Evolutionary conservation across 495 filamentous ascomycete species (phyloP).

Genomic region (Daldinia decipiens): DNA sequence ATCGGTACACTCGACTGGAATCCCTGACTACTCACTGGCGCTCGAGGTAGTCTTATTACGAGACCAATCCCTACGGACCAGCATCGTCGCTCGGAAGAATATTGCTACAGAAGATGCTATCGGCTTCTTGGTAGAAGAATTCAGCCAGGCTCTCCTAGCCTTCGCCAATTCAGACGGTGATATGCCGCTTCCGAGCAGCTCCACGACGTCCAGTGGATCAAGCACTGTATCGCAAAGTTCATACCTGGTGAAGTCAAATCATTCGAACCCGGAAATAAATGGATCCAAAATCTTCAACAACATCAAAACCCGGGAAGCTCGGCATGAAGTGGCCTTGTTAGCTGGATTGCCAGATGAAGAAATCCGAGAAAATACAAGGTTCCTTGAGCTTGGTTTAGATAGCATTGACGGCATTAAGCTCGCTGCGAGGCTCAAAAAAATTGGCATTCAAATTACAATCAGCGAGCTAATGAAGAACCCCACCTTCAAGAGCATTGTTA

Average conservation of each 20-base stretch:
- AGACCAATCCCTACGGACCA: constrained; percentile 59
- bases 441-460: constrained; percentile 68
- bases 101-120: constrained; percentile 49
- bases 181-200: neutral
- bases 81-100: constrained; percentile 63
- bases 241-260: neutral
- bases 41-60: constrained; percentile 70
- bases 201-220: neutral
- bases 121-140: constrained; percentile 51
- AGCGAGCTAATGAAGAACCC: constrained; percentile 75
- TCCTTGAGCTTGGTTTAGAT: constrained; percentile 73
- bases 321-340: constrained; percentile 68
- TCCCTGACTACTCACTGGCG: constrained; percentile 76
- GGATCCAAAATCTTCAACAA: constrained; percentile 64
- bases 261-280: neutral
- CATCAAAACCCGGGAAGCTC: constrained; percentile 58
- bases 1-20: constrained; percentile 56
- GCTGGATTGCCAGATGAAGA: constrained; percentile 60
- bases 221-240: neutral
- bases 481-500: constrained; percentile 66
- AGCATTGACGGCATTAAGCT: constrained; percentile 77
- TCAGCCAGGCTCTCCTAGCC: constrained; percentile 49
- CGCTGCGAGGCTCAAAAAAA: constrained; percentile 68
- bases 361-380: constrained; percentile 64
- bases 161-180: constrained; percentile 36